A percentile compares a stretch with the other conserved stretches of the same genome.
phyloP scores from a whole-genome alignment of 1,284 basidiomycete genomes.

The Mycena citricolor region DNA sequence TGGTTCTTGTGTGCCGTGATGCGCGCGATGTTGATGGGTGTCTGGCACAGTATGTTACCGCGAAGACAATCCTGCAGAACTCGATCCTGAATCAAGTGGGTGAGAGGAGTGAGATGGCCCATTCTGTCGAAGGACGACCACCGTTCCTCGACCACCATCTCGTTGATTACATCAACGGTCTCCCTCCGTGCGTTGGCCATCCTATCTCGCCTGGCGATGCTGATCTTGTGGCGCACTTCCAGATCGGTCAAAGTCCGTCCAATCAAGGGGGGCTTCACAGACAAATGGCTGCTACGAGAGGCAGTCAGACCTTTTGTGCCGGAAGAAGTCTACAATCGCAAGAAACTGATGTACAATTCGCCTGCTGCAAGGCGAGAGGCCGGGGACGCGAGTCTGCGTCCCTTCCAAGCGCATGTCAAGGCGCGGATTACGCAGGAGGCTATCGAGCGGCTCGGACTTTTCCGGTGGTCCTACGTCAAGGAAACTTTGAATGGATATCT shows the following conservation, averaged over 20 bases:
- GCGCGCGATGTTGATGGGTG: not conserved
- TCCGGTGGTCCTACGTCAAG: slow-evolving; percentile 8
- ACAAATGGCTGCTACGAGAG: slow-evolving; percentile 22
- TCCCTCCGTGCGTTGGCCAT: slow-evolving; percentile 23
- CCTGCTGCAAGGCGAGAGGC: not conserved
- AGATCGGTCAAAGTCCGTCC: slow-evolving; percentile 20
- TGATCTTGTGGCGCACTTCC: too few relatives aligned
- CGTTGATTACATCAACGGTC: slow-evolving; percentile 13
- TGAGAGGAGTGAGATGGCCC: slow-evolving; percentile 22
- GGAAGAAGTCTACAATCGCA: slow-evolving; percentile 17
- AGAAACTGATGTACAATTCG: slow-evolving; percentile 19
- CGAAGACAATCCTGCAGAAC: slow-evolving; percentile 13
- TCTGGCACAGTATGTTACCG: slow-evolving; percentile 9
- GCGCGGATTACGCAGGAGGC: slow-evolving; percentile 8
- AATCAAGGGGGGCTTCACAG: slow-evolving; percentile 12
- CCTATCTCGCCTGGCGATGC: too few relatives aligned
- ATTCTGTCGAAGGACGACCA: slow-evolving; percentile 20
- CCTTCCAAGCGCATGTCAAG: slow-evolving; percentile 13
- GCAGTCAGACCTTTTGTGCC: slow-evolving; percentile 21
- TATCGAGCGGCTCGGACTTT: slow-evolving; percentile 6
- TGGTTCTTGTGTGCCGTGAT: not conserved
- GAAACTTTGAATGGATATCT: slow-evolving; percentile 9
- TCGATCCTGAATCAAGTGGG: slow-evolving; percentile 15
- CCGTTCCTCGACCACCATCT: slow-evolving; percentile 20
- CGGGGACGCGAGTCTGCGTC: slow-evolving; percentile 1